These are phyloP conservation scores for Colletotrichum sp. DNA, from an alignment of 2,329 filamentous ascomycete genomes.

Conservation along the genomic window DNA sequence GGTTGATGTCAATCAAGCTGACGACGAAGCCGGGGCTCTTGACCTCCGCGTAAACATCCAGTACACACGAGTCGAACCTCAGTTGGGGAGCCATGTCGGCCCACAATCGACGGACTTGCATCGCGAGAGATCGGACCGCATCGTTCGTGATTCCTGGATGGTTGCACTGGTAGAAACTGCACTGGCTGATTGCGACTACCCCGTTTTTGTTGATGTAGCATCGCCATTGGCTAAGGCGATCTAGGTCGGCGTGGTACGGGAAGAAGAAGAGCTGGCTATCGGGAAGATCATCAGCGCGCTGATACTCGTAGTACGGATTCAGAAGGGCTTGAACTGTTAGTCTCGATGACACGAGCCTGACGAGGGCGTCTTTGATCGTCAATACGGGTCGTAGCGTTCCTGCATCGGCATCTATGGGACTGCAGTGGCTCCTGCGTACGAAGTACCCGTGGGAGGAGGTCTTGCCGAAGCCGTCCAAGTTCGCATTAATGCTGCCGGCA, in stretches of 20 bases:
- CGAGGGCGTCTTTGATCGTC: background rate
- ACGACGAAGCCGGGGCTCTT: background rate
- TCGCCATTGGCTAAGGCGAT: background rate
- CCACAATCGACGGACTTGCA: background rate
- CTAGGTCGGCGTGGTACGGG: background rate
- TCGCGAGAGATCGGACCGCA: background rate
- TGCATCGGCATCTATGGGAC: background rate
- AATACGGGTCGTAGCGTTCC: background rate
- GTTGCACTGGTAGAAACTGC: background rate
- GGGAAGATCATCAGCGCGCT: background rate
- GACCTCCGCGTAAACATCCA: background rate
- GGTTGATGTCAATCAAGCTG: background rate
- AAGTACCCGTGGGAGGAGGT: background rate
- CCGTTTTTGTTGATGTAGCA: background rate
- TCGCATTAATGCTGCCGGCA: background rate
- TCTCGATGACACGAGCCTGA: background rate
- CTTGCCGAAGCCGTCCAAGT: background rate
- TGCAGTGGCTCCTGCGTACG: background rate
- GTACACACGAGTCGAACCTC: background rate
- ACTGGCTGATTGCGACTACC: background rate
- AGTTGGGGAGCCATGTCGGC: background rate
- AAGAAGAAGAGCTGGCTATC: background rate
- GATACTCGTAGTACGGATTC: background rate
- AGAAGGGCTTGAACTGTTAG: background rate
- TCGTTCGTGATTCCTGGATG: background rate